Evolutionary conservation across 208 protist species (phyloP).

Genomic region (Leishmania tropica): DNA sequence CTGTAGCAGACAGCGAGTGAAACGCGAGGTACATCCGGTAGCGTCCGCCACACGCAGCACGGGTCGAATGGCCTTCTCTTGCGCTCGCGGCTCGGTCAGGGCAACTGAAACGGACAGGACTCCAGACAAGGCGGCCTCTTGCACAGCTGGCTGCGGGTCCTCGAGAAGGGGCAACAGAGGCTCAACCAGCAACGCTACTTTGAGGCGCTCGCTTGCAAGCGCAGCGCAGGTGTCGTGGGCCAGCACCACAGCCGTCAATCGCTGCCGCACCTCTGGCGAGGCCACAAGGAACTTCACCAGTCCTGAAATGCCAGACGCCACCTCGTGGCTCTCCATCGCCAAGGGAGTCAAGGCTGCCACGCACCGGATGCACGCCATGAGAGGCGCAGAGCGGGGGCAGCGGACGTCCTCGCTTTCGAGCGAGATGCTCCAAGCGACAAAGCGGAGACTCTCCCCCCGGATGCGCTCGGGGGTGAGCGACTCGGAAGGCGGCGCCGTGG

Average conservation of each 20-base stretch:
- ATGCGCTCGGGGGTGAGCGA: background rate
- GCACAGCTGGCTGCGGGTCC: slow-evolving; percentile 48
- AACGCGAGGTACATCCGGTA: slow-evolving; percentile 50
- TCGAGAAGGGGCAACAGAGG: slow-evolving; percentile 52
- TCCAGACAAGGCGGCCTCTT: slow-evolving; percentile 57
- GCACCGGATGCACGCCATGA: slow-evolving; percentile 34
- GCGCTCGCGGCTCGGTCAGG: slow-evolving; percentile 37
- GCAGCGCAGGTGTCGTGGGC: slow-evolving; percentile 45
- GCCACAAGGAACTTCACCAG: slow-evolving; percentile 43
- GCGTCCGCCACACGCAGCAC: slow-evolving; percentile 42
- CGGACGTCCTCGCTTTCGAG: slow-evolving; percentile 16
- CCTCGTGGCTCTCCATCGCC: slow-evolving; percentile 35
- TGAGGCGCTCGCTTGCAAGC: slow-evolving; percentile 38
- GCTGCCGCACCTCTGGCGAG: slow-evolving; percentile 31
- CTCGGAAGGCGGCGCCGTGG: background rate
- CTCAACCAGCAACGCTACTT: slow-evolving; percentile 43
- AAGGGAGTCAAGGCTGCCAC: slow-evolving; percentile 34
- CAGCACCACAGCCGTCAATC: slow-evolving; percentile 52
- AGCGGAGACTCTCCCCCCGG: slow-evolving; percentile 28
- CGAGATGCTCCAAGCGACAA: slow-evolving; percentile 29
- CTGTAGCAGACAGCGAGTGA: slow-evolving; percentile 45
- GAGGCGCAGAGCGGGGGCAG: slow-evolving; percentile 19
- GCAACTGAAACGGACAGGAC: slow-evolving; percentile 41
- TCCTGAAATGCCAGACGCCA: slow-evolving; percentile 46
- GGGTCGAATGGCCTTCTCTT: slow-evolving; percentile 53